Conservation (phyloP, 2,329 filamentous ascomycete genomes). For the Amauroascus niger region DNA sequence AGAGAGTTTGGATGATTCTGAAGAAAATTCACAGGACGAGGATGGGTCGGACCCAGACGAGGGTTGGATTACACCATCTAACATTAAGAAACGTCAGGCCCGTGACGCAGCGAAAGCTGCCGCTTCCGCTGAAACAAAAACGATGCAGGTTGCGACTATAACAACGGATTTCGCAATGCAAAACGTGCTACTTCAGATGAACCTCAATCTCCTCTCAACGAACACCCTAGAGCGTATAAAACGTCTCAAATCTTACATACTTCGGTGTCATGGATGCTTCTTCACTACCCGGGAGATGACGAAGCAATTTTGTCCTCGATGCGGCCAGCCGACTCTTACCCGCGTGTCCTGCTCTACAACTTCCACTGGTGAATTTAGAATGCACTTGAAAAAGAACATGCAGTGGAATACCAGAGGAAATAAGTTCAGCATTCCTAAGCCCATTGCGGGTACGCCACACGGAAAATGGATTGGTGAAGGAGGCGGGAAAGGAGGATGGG, state of each 20-base stretch:
- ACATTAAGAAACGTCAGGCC: constrained; percentile 74
- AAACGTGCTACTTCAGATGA: constrained; percentile 89
- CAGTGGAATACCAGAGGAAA: constrained; percentile 93
- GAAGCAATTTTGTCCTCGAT: constrained; percentile 86
- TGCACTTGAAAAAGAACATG: constrained; percentile 90
- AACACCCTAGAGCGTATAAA: constrained; percentile 65
- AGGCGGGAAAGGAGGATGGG: constrained; percentile 82
- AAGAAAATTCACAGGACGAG: constrained; percentile 16
- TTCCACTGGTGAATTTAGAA: constrained; percentile 64
- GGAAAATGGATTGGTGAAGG: constrained; percentile 58
- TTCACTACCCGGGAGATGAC: constrained; percentile 68
- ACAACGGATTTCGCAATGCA: constrained; percentile 98
- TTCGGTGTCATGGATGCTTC: constrained; percentile 93
- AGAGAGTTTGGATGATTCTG: constrained; percentile 10
- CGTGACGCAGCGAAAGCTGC: constrained; percentile 49
- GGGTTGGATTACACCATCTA: constrained; percentile 90
- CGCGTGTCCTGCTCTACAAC: constrained; percentile 80
- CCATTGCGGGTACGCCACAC: constrained; percentile 67
- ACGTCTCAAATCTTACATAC: constrained; percentile 75
- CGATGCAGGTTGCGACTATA: constrained; percentile 79
- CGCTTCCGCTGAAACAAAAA: constrained; percentile 47
- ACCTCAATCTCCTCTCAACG: constrained; percentile 77
- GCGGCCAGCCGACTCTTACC: constrained; percentile 77
- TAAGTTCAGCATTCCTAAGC: constrained; percentile 86
- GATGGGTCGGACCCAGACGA: constrained; percentile 45